Percentiles rank a stretch among this genome's conserved stretches.
Evolutionary conservation across 345 rosid species (phyloP).

Genomic region (Citrus trifoliata): DNA sequence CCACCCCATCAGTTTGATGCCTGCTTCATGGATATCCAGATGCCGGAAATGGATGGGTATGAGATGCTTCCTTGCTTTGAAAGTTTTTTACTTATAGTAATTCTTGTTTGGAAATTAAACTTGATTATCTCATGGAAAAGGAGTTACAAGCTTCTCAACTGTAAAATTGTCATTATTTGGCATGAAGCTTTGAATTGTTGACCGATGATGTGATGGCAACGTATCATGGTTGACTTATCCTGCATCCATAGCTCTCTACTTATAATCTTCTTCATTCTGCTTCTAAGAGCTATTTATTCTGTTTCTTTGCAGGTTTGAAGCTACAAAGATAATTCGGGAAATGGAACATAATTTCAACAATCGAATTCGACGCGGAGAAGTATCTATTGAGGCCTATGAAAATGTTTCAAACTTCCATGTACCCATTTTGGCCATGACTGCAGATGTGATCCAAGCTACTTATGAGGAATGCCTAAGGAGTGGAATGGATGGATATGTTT

Average conservation of each 20-base stretch:
- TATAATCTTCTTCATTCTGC: slow-evolving; percentile 7
- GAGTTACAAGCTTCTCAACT: neutral
- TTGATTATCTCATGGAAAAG: neutral
- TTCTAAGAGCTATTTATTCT: neutral
- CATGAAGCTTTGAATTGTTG: neutral
- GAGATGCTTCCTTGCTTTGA: slow-evolving; percentile 5
- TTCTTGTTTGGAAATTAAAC: slow-evolving; percentile 2
- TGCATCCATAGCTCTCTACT: neutral
- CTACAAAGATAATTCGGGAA: slow-evolving; percentile 67
- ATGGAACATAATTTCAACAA: slow-evolving; percentile 44
- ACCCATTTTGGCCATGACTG: slow-evolving; percentile 93
- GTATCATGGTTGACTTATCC: neutral
- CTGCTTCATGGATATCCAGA: slow-evolving; percentile 99
- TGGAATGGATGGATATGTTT: slow-evolving; percentile 93
- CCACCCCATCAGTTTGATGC: slow-evolving; percentile 90
- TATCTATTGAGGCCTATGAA: slow-evolving; percentile 26
- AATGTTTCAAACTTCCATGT: slow-evolving; percentile 47
- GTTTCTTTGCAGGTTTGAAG: slow-evolving; percentile 57
- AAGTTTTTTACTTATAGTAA: neutral
- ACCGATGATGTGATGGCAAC: neutral
- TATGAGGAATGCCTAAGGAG: slow-evolving; percentile 56
- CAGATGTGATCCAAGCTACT: slow-evolving; percentile 92
- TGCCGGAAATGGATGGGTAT: slow-evolving; percentile 99
- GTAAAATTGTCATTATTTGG: neutral
- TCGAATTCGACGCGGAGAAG: slow-evolving; percentile 32